Base-by-base conservation (phyloP, 371 early-diverging fungal genomes). In the Gilbertella persicaria region DNA sequence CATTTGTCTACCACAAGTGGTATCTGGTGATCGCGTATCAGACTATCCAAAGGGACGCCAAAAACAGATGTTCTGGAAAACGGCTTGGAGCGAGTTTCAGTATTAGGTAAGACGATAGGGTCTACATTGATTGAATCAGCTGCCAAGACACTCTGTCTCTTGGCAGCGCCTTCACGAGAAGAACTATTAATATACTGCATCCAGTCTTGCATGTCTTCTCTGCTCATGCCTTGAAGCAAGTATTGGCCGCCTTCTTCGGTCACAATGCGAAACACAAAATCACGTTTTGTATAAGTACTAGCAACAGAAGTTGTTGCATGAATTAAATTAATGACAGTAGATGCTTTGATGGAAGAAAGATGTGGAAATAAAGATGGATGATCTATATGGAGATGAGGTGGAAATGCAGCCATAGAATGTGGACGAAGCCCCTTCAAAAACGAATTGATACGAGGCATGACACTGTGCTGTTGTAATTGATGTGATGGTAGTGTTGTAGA, bases 191-290 rank as follows among this genome's bases (percentile, higher is more conserved):
- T 83, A 8, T 80, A 64, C 9, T 72, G 64, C 57, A 90, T 83
- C 92, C 92, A 92, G 44, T 80, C 87, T 29, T 79, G 69, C 92
- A 92, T 90, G 35, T 91, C 88, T 5, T 84, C 80, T 19, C 70
- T 54, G 30, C 80, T 82, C n/a, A 80, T 66, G 3, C 85, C 90
- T 66, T 92, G 92, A 28, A 92, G 74, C 37, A 90, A 53, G 37
- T 84, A 86, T 68, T 91, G 89, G 0, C 85, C 89, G 9, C 92
- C 92, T 72, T 92, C 92, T 56, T 92, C 92, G 8, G 89, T 92
- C 17, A 90, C 84, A 47, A 92, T 73, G 37, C 90, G 86, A 60
- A 92, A 90, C 12, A 92, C 92, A 67, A 68, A 86, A 44, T 89
- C 88, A 14, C 90, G 81, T 52, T 88, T 88, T 0, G 85, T 61